Percentiles rank a stretch among this genome's conserved stretches.
Evolutionary conservation across 2,329 filamentous ascomycete species (phyloP).

Genomic region (Sclerotinia subarctica): DNA sequence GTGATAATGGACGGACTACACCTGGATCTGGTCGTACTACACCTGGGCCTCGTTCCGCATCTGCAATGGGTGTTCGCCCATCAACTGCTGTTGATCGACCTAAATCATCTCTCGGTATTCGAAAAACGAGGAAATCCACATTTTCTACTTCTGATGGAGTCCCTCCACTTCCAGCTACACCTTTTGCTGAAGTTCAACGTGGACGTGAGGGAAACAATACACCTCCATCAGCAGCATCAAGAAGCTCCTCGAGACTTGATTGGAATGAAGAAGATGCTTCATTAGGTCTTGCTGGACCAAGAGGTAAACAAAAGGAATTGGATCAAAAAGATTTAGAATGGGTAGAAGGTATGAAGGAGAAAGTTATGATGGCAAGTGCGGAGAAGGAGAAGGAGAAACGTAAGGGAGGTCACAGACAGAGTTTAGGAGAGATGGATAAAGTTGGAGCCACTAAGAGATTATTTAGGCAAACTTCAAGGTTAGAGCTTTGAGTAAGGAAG

Average conservation of each 20-base stretch:
- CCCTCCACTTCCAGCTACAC: constrained; percentile 30
- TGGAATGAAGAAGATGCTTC: constrained; percentile 57
- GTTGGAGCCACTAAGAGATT: constrained; percentile 71
- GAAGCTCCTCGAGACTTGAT: constrained; percentile 45
- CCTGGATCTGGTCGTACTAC: constrained; percentile 44
- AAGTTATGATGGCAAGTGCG: constrained; percentile 68
- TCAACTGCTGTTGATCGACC: constrained; percentile 33
- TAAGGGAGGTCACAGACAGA: constrained; percentile 27
- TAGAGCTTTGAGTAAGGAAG: neutral
- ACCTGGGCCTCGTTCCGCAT: constrained; percentile 32
- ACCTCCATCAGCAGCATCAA: constrained; percentile 23
- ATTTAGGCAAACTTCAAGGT: constrained; percentile 43
- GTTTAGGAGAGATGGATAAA: constrained; percentile 68
- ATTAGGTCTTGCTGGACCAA: constrained; percentile 67
- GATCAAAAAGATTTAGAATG: constrained; percentile 72
- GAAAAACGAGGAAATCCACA: constrained; percentile 32
- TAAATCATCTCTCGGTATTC: constrained; percentile 32
- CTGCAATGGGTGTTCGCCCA: constrained; percentile 29
- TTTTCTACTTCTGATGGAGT: constrained; percentile 20
- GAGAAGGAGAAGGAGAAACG: constrained; percentile 45
- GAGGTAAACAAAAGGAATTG: constrained; percentile 60
- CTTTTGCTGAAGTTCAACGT: constrained; percentile 13
- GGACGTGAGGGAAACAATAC: constrained; percentile 12
- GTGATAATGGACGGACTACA: constrained; percentile 19
- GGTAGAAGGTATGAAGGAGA: constrained; percentile 81